phyloP scores from a whole-genome alignment of 2,329 filamentous ascomycete genomes.

The Drechslera avenae region DNA sequence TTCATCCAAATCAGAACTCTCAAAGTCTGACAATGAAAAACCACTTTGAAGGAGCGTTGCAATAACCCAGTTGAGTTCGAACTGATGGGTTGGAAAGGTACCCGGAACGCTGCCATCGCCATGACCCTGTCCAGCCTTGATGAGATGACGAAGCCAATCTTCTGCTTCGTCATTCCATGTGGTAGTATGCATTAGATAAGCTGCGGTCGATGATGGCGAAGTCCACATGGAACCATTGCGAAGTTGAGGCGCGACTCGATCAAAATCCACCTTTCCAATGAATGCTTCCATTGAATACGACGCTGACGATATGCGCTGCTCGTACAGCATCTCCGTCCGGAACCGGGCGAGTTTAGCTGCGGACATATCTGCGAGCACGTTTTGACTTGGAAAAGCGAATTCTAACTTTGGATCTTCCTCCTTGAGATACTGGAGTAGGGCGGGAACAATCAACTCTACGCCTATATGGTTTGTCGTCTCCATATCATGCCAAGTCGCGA shows the following conservation, averaged over 20 bases:
- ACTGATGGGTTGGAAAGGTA: not conserved
- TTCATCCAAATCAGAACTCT: too few relatives aligned
- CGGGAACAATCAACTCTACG: not conserved
- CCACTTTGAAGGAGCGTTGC: not conserved
- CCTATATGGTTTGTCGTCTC: not conserved
- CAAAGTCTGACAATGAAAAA: too few relatives aligned
- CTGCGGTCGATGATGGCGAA: not conserved
- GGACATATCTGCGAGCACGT: not conserved
- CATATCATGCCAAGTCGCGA: not conserved
- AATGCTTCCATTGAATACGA: not conserved
- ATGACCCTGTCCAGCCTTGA: not conserved
- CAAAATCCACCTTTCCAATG: not conserved
- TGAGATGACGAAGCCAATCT: not conserved
- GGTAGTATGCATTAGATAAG: not conserved
- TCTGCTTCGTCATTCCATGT: not conserved
- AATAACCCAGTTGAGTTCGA: not conserved
- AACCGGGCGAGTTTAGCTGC: not conserved
- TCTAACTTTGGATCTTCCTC: not conserved
- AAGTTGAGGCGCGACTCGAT: not conserved
- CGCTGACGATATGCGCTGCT: not conserved
- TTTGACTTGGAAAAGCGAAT: not conserved
- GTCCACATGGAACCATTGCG: not conserved
- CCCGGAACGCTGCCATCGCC: not conserved
- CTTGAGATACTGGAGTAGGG: not conserved
- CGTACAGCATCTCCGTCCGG: not conserved